phyloP scores from a whole-genome alignment of 202 grass and related monocot species.

The Carex arenaria region DNA sequence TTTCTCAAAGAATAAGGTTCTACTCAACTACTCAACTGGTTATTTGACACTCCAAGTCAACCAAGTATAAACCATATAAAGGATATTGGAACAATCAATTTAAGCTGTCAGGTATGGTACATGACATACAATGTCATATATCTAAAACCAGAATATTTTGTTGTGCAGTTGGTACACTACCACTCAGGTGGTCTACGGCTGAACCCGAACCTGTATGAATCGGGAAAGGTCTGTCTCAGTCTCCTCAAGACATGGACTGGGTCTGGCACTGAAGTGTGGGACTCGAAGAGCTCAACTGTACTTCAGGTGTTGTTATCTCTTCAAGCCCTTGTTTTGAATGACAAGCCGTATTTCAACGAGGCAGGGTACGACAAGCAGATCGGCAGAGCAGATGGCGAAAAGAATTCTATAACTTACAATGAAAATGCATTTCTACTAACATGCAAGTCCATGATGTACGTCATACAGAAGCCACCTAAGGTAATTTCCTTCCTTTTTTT shows the following conservation, averaged over 20 bases:
- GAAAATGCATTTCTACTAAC: constrained; percentile 89
- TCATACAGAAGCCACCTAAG: constrained; percentile 80
- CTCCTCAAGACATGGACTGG: constrained; percentile 95
- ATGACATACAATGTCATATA: background rate
- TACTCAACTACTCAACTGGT: background rate
- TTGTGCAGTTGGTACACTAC: constrained; percentile 75
- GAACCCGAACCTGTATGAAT: constrained; percentile 94
- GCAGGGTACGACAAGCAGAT: constrained; percentile 92
- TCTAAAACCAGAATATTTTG: background rate
- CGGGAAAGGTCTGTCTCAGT: constrained; percentile 95
- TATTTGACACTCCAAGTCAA: background rate
- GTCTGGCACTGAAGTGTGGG: constrained; percentile 78
- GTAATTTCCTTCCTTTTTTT: constrained; percentile 30
- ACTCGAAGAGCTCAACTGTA: constrained; percentile 70
- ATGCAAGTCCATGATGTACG: constrained; percentile 88
- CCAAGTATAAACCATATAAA: background rate
- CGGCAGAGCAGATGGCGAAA: constrained; percentile 85
- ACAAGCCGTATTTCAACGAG: constrained; percentile 97
- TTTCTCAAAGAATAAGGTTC: background rate
- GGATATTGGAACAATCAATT: background rate
- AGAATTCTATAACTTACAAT: constrained; percentile 93
- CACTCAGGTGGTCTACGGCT: constrained; percentile 79
- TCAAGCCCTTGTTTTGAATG: constrained; percentile 96
- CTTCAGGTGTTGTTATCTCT: constrained; percentile 93
- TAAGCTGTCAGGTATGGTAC: background rate